phyloP scores from a whole-genome alignment of 108 stramenopile genomes.

The Asterionellopsis glacialis region DNA sequence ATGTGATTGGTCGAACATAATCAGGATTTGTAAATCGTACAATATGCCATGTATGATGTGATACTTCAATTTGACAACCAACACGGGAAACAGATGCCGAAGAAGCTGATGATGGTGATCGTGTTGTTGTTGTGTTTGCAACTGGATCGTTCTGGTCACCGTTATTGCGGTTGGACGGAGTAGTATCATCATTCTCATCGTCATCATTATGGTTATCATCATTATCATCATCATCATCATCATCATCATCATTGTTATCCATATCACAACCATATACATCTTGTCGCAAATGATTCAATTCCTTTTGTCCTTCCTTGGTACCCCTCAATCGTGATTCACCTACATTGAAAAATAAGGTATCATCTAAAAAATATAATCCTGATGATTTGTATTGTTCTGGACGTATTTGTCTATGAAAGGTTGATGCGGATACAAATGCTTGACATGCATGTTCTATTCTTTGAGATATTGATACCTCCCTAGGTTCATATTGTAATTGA shows the following conservation, averaged over 20 bases:
- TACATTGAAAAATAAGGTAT: slow-evolving; percentile 71
- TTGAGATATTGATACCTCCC: neutral
- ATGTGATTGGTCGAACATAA: slow-evolving; percentile 43
- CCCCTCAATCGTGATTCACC: neutral
- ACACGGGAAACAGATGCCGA: neutral
- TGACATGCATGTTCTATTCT: slow-evolving; percentile 5
- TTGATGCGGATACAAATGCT: slow-evolving; percentile 54
- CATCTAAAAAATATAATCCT: slow-evolving; percentile 40
- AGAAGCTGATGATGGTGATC: neutral
- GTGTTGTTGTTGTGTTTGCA: neutral
- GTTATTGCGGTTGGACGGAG: too few relatives aligned
- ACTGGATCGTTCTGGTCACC: too few relatives aligned
- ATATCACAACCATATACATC: neutral
- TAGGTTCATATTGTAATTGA: neutral
- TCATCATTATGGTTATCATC: too few relatives aligned
- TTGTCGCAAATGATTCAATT: slow-evolving; percentile 23
- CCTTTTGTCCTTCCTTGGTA: slow-evolving; percentile 7
- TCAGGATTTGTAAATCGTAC: slow-evolving; percentile 60
- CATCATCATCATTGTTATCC: too few relatives aligned
- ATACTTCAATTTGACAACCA: slow-evolving; percentile 27
- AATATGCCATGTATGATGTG: slow-evolving; percentile 62
- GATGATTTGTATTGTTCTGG: slow-evolving; percentile 39
- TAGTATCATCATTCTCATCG: too few relatives aligned
- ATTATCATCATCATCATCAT: too few relatives aligned
- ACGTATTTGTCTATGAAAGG: slow-evolving; percentile 40